Evolutionary conservation across 306 rosid genomes (phyloP).

Genomic region (Luffa aegyptiaca): DNA sequence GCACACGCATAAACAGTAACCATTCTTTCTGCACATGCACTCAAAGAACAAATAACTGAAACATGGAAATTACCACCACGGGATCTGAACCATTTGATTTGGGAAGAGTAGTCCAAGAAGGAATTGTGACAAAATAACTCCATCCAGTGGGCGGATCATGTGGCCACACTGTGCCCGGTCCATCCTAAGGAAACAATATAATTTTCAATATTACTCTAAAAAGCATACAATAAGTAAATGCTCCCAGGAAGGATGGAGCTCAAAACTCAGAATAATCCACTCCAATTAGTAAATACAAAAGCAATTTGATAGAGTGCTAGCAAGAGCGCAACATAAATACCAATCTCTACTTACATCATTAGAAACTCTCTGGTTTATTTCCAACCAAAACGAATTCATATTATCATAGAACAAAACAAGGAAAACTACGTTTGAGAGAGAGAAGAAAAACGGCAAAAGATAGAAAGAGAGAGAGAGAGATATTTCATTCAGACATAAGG

Average conservation of each 20-base stretch:
- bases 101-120: conserved; percentile 59
- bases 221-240: not conserved
- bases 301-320: not conserved
- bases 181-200: conserved; percentile 27
- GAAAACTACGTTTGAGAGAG: not conserved
- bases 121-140: conserved; percentile 67
- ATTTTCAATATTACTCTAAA: not conserved
- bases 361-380: not conserved
- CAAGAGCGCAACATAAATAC: not conserved
- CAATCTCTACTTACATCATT: not conserved
- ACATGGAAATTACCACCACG: conserved; percentile 39
- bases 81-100: conserved; percentile 53
- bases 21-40: not conserved
- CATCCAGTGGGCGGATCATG: conserved; percentile 56
- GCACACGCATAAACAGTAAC: not conserved
- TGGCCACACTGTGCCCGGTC: conserved; percentile 63
- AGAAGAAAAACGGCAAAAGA: not conserved
- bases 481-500: not conserved
- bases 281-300: not conserved
- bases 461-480: not conserved
- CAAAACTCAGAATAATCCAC: not conserved
- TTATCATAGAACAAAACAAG: not conserved
- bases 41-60: not conserved
- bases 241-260: not conserved
- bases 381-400: not conserved